Conservation (phyloP, 2,329 filamentous ascomycete species). For the Colletotrichum chlorophyti region DNA sequence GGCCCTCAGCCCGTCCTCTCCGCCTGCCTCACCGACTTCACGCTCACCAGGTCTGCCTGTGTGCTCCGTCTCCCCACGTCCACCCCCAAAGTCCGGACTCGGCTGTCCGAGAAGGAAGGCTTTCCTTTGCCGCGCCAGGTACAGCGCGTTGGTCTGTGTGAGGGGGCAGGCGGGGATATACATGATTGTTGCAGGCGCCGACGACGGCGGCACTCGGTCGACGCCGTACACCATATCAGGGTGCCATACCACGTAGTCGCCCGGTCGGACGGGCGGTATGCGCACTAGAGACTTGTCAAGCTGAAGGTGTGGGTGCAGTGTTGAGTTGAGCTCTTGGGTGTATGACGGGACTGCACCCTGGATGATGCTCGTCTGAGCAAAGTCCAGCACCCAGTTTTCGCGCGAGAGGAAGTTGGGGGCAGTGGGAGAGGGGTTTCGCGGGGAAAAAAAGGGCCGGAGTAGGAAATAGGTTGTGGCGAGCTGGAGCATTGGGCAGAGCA, state of each 20-base stretch:
- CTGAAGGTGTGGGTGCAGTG: slow-evolving; percentile 76
- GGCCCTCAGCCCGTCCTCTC: slow-evolving; percentile 45
- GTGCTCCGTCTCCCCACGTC: slow-evolving; percentile 42
- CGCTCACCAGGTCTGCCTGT: slow-evolving; percentile 42
- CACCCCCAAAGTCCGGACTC: slow-evolving; percentile 47
- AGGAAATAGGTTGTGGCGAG: slow-evolving; percentile 81
- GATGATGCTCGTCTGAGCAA: slow-evolving; percentile 55
- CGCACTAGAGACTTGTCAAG: slow-evolving; percentile 73
- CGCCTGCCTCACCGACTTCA: slow-evolving; percentile 47
- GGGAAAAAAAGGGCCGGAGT: slow-evolving; percentile 75
- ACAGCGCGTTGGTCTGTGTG: slow-evolving; percentile 64
- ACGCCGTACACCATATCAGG: slow-evolving; percentile 76
- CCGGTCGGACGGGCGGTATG: slow-evolving; percentile 71
- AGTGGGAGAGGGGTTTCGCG: slow-evolving; percentile 40
- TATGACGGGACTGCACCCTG: slow-evolving; percentile 76
- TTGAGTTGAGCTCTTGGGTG: slow-evolving; percentile 71
- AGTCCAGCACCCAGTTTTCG: slow-evolving; percentile 62
- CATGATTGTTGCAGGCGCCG: slow-evolving; percentile 38
- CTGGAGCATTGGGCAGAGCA: slow-evolving; percentile 68
- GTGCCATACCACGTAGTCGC: slow-evolving; percentile 81
- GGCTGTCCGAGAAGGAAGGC: slow-evolving; percentile 48
- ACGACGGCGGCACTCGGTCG: slow-evolving; percentile 50
- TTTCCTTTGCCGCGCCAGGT: slow-evolving; percentile 61
- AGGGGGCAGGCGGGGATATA: slow-evolving; percentile 52
- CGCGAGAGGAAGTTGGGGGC: slow-evolving; percentile 47